A percentile compares a stretch with the other conserved stretches of the same genome.
Evolutionary conservation across 495 filamentous ascomycete species (phyloP).

Genomic region (Usnea hakonensis): DNA sequence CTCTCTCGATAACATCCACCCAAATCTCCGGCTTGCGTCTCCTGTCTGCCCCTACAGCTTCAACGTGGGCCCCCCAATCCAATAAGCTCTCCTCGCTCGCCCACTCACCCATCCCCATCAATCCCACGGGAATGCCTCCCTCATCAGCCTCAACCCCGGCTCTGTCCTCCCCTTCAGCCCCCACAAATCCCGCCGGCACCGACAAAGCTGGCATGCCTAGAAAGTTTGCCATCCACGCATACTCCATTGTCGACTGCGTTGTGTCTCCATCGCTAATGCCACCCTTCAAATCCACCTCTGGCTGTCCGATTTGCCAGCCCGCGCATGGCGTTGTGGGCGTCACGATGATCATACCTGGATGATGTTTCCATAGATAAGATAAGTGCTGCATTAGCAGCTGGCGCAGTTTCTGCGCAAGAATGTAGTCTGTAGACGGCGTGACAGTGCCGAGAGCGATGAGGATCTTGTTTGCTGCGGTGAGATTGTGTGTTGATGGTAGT

Average conservation of each 20-base stretch:
- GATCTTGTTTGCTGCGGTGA: slow-evolving; percentile 68
- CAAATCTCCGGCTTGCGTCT: slow-evolving; percentile 32
- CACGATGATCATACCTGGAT: slow-evolving; percentile 73
- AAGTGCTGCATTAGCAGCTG: slow-evolving; percentile 76
- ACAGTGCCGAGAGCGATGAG: slow-evolving; percentile 55
- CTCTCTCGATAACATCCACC: slow-evolving; percentile 35
- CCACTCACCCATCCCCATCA: slow-evolving; percentile 90
- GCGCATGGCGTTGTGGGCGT: slow-evolving; percentile 69
- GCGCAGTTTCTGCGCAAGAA: slow-evolving; percentile 66
- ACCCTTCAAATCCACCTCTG: slow-evolving; percentile 44
- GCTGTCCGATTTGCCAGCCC: slow-evolving; percentile 58
- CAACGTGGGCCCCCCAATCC: slow-evolving; percentile 61
- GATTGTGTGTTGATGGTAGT: slow-evolving; percentile 30
- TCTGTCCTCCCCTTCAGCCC: slow-evolving; percentile 33
- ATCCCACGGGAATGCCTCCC: slow-evolving; percentile 59
- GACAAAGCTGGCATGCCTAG: slow-evolving; percentile 68
- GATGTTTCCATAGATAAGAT: slow-evolving; percentile 55
- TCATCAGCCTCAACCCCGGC: slow-evolving; percentile 32
- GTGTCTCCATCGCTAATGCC: slow-evolving; percentile 67
- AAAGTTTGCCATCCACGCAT: slow-evolving; percentile 79
- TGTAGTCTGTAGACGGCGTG: slow-evolving; percentile 60
- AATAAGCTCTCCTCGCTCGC: slow-evolving; percentile 72
- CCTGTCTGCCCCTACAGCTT: slow-evolving; percentile 32
- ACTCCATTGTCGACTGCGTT: slow-evolving; percentile 74
- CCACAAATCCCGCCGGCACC: slow-evolving; percentile 58